These are phyloP conservation scores for Ophiocordyceps robertsii DNA, from an alignment of 2,329 filamentous ascomycete genomes.

Conservation along the genomic window DNA sequence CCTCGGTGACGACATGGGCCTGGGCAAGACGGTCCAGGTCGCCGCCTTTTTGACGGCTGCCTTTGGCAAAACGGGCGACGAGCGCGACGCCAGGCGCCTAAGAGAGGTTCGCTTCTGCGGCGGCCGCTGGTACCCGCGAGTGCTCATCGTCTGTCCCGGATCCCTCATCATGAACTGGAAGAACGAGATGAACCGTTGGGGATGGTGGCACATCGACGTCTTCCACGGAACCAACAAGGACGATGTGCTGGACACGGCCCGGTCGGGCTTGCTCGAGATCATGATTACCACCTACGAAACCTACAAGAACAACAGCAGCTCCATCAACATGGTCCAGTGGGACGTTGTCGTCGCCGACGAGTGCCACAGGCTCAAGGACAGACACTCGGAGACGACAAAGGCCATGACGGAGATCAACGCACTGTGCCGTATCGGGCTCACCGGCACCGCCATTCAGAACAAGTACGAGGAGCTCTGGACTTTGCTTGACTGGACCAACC, in stretches of 20 bases:
- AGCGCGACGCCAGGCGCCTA: conserved; percentile 76
- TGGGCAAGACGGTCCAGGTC: conserved; percentile 95
- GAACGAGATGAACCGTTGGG: conserved; percentile 77
- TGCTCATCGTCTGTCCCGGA: conserved; percentile 79
- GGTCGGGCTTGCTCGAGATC: conserved; percentile 67
- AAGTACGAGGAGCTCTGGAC: conserved; percentile 97
- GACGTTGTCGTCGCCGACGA: conserved; percentile 92
- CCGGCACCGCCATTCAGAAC: conserved; percentile 94
- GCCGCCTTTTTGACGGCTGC: conserved; percentile 82
- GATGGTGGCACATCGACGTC: conserved; percentile 82
- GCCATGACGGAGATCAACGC: conserved; percentile 86
- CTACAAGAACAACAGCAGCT: conserved; percentile 62
- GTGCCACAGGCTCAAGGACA: conserved; percentile 80
- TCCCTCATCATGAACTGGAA: conserved; percentile 86
- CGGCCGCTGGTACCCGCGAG: conserved; percentile 58
- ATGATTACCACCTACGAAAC: conserved; percentile 92
- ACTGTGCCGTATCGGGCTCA: conserved; percentile 82
- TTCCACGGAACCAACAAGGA: conserved; percentile 63
- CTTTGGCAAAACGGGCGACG: conserved; percentile 88
- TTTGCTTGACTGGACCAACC: conserved; percentile 90
- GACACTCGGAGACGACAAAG: conserved; percentile 60
- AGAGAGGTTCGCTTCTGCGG: conserved; percentile 60
- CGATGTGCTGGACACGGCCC: conserved; percentile 57
- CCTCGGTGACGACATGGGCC: conserved; percentile 91
- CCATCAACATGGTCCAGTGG: conserved; percentile 78